Percentiles rank a stretch among this genome's conserved stretches.
phyloP scores from a whole-genome alignment of 2,329 filamentous ascomycete genomes.

The Sclerotinia nivalis region DNA sequence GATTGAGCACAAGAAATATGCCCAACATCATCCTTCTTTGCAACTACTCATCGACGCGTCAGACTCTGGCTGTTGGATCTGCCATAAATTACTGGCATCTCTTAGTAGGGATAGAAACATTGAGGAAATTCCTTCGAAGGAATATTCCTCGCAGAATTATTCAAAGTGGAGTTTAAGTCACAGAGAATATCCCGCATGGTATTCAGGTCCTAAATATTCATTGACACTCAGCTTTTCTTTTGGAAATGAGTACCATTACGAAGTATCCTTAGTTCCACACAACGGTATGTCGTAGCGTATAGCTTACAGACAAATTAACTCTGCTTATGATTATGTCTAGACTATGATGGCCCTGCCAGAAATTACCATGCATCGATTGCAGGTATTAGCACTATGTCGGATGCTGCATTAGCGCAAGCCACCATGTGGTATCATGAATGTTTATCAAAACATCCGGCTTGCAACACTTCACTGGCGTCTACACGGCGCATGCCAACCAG shows the following conservation, averaged over 20 bases:
- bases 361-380: background rate
- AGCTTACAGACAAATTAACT: background rate
- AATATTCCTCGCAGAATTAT: background rate
- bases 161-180: background rate
- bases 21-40: conserved; percentile 4
- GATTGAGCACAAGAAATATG: accelerated
- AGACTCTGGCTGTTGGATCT: conserved; percentile 7
- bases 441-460: background rate
- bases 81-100: background rate
- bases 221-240: accelerated
- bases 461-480: background rate
- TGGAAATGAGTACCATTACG: accelerated
- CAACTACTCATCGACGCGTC: background rate
- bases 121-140: too few species aligned
- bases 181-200: accelerated
- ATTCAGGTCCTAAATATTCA: too few species aligned
- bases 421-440: conserved; percentile 4
- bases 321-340: background rate
- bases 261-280: accelerated
- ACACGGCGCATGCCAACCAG: background rate
- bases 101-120: accelerated
- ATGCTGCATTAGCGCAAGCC: conserved; percentile 1
- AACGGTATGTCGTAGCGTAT: background rate
- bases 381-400: background rate
- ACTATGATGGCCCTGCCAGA: background rate